Conservation (phyloP, 2,329 filamentous ascomycete genomes). For the Claviceps pusilla region DNA sequence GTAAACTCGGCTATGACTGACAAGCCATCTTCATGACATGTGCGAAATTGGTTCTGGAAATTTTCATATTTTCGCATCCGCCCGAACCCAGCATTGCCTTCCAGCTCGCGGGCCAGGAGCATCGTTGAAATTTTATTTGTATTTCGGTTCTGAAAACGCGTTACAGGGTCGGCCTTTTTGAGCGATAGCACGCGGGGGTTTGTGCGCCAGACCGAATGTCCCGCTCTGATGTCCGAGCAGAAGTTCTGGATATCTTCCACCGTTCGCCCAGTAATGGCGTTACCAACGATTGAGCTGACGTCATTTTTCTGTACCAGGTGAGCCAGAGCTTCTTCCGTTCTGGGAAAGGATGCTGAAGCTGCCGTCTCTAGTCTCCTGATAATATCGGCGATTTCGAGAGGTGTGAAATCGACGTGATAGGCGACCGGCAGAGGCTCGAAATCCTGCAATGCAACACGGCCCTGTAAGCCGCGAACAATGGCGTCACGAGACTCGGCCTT, state of each 20-base stretch:
- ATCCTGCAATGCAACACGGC: conserved; percentile 2
- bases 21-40: conserved; percentile 35
- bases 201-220: conserved; percentile 4
- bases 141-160: conserved; percentile 5
- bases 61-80: conserved; percentile 26
- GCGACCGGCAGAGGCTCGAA: conserved; percentile 3
- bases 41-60: conserved; percentile 30
- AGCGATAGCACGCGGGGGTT: conserved; percentile 14
- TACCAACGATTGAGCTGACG: conserved; percentile 11
- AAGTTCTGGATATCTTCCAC: conserved; percentile 17
- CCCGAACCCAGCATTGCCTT: conserved; percentile 29
- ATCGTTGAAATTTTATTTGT: conserved; percentile 22
- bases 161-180: conserved; percentile 4
- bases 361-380: conserved; percentile 9
- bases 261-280: conserved; percentile 12
- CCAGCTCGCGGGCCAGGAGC: conserved; percentile 33
- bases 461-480: conserved; percentile 13
- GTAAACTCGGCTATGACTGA: conserved; percentile 39
- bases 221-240: conserved; percentile 16
- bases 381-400: conserved; percentile 21
- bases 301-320: conserved; percentile 10
- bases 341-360: conserved; percentile 6
- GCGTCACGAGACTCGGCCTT: conserved; percentile 13
- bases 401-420: conserved; percentile 33
- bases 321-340: conserved; percentile 9